Evolutionary conservation across 805 yeast genomes (phyloP).

Genomic region (Candida argentea): DNA sequence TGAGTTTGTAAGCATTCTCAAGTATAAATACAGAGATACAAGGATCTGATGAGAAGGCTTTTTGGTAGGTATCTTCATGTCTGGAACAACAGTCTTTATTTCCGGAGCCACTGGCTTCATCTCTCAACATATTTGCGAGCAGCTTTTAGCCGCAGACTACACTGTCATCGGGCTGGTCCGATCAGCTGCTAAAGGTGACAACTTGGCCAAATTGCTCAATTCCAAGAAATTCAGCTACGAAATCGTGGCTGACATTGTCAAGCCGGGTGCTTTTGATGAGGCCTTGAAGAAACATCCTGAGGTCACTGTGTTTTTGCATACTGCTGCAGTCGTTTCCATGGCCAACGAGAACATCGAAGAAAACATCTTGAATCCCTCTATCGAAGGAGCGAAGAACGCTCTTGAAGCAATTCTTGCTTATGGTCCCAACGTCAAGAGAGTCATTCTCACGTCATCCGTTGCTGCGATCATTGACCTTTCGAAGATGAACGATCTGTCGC

Average conservation of each 20-base stretch:
- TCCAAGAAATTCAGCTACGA: slow-evolving; percentile 14
- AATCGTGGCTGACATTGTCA: slow-evolving; percentile 20
- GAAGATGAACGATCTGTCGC: too few relatives aligned
- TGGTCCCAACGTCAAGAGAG: slow-evolving; percentile 9
- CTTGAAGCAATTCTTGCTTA: slow-evolving; percentile 8
- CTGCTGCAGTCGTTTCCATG: slow-evolving; percentile 35
- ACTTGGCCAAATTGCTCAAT: slow-evolving; percentile 5
- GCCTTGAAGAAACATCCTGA: slow-evolving; percentile 32
- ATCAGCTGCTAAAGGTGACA: slow-evolving; percentile 15
- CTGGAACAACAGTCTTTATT: slow-evolving; percentile 11
- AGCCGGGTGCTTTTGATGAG: slow-evolving; percentile 35
- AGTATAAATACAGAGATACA: too few relatives aligned
- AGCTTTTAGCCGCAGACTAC: slow-evolving; percentile 21
- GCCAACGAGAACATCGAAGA: slow-evolving; percentile 9
- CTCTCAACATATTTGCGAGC: slow-evolving; percentile 17
- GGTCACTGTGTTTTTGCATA: slow-evolving; percentile 34
- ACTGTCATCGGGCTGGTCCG: slow-evolving; percentile 45
- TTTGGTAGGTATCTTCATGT: too few relatives aligned
- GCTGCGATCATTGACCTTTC: slow-evolving; percentile 11
- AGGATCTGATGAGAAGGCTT: too few relatives aligned
- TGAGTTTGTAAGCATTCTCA: too few relatives aligned
- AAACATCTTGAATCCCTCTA: slow-evolving; percentile 17
- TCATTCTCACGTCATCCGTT: slow-evolving; percentile 16
- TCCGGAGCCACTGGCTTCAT: slow-evolving; percentile 26
- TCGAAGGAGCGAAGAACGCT: slow-evolving; percentile 18